phyloP scores from a whole-genome alignment of 495 filamentous ascomycete genomes.

The Penicillium ochrochloron region DNA sequence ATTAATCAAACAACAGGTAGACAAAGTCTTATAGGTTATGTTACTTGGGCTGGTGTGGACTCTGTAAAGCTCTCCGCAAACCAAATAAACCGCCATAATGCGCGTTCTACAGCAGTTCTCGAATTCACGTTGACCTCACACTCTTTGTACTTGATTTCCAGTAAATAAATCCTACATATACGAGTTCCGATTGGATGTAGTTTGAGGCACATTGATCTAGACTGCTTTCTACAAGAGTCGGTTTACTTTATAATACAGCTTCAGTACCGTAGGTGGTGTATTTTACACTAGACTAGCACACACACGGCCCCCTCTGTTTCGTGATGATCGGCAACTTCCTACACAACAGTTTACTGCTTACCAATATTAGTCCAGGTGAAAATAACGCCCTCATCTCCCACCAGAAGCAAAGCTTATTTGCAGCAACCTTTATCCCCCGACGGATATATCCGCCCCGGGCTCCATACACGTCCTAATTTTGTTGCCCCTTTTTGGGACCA shows the following conservation, averaged over 20 bases:
- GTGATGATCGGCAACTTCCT: neutral
- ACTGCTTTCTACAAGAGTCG: slow-evolving; percentile 7
- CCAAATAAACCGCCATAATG: too few relatives aligned
- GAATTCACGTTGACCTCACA: neutral
- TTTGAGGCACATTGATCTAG: slow-evolving; percentile 3
- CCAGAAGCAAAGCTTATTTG: neutral
- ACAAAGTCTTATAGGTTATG: too few relatives aligned
- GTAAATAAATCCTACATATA: neutral
- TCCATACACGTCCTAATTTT: neutral
- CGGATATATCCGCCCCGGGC: neutral
- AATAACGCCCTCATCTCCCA: neutral
- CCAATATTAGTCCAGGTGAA: neutral
- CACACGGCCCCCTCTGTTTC: neutral
- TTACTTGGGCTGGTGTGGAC: too few relatives aligned
- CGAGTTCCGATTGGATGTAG: neutral
- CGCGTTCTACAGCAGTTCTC: neutral
- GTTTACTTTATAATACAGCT: slow-evolving; percentile 9
- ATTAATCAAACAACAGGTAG: neutral
- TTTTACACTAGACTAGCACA: slow-evolving; percentile 13
- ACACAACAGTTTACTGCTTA: neutral
- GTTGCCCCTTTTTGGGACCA: neutral
- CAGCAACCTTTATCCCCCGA: neutral
- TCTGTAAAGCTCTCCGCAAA: too few relatives aligned
- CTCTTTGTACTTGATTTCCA: neutral
- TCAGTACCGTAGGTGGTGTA: slow-evolving; percentile 7